Percentiles rank a stretch among this genome's conserved stretches.
Conservation (phyloP, 2,329 filamentous ascomycete species). For the Macrophomina pseudophaseolina region DNA sequence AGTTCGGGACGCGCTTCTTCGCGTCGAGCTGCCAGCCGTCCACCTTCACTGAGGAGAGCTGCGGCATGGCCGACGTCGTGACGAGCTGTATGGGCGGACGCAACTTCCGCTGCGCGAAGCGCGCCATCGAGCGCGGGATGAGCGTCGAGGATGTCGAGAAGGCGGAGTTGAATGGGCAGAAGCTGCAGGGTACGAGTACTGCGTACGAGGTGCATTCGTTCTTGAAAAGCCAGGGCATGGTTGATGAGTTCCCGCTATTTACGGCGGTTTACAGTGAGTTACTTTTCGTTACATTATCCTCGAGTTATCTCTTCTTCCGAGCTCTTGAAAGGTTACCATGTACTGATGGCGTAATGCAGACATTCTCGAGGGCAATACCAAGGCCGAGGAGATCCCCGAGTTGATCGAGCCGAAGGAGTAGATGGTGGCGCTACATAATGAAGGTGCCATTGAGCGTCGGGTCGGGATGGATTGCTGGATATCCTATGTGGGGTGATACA, state of each 20-base stretch:
- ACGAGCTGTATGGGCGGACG: conserved; percentile 90
- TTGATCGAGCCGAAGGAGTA: conserved; percentile 51
- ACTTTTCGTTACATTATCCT: background rate
- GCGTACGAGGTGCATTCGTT: conserved; percentile 91
- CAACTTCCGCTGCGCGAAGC: conserved; percentile 92
- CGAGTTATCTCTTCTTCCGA: background rate
- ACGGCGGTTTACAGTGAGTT: conserved; percentile 75
- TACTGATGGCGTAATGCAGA: conserved; percentile 47
- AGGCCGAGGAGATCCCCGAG: conserved; percentile 79
- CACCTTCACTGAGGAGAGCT: conserved; percentile 97
- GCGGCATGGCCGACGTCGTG: conserved; percentile 93
- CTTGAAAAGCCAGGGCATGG: conserved; percentile 75
- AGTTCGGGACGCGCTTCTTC: conserved; percentile 94
- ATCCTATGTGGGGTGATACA: background rate
- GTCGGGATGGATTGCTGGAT: background rate
- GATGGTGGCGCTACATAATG: background rate
- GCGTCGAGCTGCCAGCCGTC: conserved; percentile 76
- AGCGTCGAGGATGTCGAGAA: conserved; percentile 86
- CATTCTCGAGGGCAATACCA: conserved; percentile 76
- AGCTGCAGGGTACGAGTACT: conserved; percentile 91
- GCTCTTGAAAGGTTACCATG: background rate
- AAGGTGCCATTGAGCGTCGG: background rate
- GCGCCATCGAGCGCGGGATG: conserved; percentile 79
- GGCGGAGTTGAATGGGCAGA: conserved; percentile 92
- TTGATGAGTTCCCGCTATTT: conserved; percentile 88